These are phyloP conservation scores for Suhomyces terraborum DNA, from an alignment of 1,139 yeast genomes.

Conservation along the genomic window DNA sequence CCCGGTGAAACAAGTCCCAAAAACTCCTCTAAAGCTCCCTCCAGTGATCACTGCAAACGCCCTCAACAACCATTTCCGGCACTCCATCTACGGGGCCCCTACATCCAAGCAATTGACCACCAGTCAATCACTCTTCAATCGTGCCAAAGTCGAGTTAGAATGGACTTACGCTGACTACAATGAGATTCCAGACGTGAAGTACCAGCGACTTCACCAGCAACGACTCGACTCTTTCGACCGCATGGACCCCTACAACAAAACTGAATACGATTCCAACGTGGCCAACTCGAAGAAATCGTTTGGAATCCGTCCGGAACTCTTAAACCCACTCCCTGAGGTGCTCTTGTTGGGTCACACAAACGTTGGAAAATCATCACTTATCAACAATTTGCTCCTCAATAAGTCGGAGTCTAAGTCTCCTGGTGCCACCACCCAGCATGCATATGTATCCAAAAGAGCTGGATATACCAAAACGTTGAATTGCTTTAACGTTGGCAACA, in stretches of 20 bases:
- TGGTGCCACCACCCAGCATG: constrained; percentile 40
- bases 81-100: constrained; percentile 20
- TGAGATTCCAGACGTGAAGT: constrained; percentile 61
- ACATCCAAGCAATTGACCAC: constrained; percentile 16
- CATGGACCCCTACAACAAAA: constrained; percentile 24
- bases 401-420: constrained; percentile 29
- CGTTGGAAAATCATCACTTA: constrained; percentile 78
- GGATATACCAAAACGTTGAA: constrained; percentile 80
- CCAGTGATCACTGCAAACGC: constrained; percentile 26
- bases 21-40: constrained; percentile 2
- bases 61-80: constrained; percentile 28
- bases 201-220: constrained; percentile 30
- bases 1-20: background rate
- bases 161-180: constrained; percentile 59
- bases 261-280: constrained; percentile 24
- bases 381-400: constrained; percentile 53
- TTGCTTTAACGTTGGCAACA: constrained; percentile 66
- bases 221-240: constrained; percentile 17
- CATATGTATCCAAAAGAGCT: constrained; percentile 59
- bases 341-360: constrained; percentile 78
- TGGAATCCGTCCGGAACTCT: constrained; percentile 33
- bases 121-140: constrained; percentile 43
- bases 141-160: constrained; percentile 48
- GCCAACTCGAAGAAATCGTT: constrained; percentile 26
- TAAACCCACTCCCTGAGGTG: constrained; percentile 60